Conservation (phyloP, 2,329 filamentous ascomycete genomes). For the Ilyonectria destructans region DNA sequence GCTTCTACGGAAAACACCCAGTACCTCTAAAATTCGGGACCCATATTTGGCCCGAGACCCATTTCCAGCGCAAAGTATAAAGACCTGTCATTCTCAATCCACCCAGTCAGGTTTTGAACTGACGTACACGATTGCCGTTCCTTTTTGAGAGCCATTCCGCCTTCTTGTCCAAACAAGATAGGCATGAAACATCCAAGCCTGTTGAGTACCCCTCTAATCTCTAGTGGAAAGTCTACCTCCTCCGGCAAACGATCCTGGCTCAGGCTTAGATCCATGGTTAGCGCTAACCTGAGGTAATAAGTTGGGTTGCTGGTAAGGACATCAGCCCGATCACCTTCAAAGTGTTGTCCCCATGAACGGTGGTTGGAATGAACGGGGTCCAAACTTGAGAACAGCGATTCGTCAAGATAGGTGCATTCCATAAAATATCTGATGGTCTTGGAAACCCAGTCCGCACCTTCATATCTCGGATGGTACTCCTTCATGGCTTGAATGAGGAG, state of each 20-base stretch:
- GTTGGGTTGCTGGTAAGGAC: slow-evolving; percentile 37
- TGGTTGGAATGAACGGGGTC: background rate
- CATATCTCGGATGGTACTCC: slow-evolving; percentile 40
- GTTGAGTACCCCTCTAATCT: slow-evolving; percentile 18
- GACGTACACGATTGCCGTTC: background rate
- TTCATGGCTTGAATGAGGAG: slow-evolving; percentile 40
- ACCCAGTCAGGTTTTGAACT: slow-evolving; percentile 30
- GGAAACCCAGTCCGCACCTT: slow-evolving; percentile 41
- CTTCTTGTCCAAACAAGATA: slow-evolving; percentile 7
- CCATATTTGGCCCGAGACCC: slow-evolving; percentile 28
- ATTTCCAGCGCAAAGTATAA: slow-evolving; percentile 40
- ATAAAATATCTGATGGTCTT: slow-evolving; percentile 44
- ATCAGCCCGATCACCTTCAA: slow-evolving; percentile 2
- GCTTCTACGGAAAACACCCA: too few relatives aligned
- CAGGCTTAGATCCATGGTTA: slow-evolving; percentile 41
- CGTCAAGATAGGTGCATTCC: slow-evolving; percentile 35
- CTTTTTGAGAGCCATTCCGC: background rate
- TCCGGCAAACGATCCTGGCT: slow-evolving; percentile 38
- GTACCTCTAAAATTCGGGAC: background rate
- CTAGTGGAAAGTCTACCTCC: slow-evolving; percentile 39
- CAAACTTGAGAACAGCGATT: slow-evolving; percentile 1
- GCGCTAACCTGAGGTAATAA: slow-evolving; percentile 34
- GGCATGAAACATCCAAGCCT: slow-evolving; percentile 26
- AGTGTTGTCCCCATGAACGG: background rate
- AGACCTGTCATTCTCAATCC: slow-evolving; percentile 40